Percentiles rank a stretch among this genome's conserved stretches.
phyloP scores from a whole-genome alignment of 1,284 basidiomycete species.

The Sanguinoderma infundibulare region DNA sequence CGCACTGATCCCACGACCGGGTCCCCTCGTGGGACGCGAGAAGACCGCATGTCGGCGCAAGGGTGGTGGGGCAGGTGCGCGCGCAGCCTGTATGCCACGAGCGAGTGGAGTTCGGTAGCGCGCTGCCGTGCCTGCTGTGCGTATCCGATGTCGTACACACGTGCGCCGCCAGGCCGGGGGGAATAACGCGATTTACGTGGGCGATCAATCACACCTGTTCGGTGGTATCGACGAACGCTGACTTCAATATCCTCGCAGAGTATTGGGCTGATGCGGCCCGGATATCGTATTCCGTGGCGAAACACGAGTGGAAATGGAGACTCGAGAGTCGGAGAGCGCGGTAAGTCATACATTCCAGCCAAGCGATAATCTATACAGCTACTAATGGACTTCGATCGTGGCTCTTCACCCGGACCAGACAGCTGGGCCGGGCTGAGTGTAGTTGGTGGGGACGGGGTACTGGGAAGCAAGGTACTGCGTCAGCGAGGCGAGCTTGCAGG shows the following conservation, averaged over 20 bases:
- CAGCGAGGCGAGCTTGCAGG: not conserved
- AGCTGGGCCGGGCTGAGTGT: conserved; percentile 27
- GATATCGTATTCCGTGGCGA: not conserved
- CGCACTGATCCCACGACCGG: not conserved
- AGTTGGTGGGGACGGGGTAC: conserved; percentile 28
- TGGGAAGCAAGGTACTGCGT: not conserved
- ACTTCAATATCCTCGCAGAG: not conserved
- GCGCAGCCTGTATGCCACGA: too few species aligned
- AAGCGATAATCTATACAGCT: not conserved
- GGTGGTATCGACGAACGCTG: not conserved
- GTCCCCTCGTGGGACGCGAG: not conserved
- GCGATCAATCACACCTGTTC: not conserved
- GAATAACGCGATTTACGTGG: not conserved
- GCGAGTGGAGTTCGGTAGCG: not conserved
- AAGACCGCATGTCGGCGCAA: not conserved
- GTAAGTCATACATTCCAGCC: not conserved
- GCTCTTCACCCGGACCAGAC: conserved; percentile 27
- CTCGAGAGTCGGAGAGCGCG: not conserved
- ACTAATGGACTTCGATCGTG: not conserved
- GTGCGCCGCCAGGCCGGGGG: not conserved
- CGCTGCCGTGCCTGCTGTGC: not conserved
- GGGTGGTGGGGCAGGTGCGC: not conserved
- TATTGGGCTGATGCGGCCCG: not conserved
- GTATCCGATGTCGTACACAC: not conserved
- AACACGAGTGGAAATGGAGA: not conserved